Percentiles rank a stretch among this genome's conserved stretches.
Conservation (phyloP, 345 rosid genomes). For the Isatis tinctoria region DNA sequence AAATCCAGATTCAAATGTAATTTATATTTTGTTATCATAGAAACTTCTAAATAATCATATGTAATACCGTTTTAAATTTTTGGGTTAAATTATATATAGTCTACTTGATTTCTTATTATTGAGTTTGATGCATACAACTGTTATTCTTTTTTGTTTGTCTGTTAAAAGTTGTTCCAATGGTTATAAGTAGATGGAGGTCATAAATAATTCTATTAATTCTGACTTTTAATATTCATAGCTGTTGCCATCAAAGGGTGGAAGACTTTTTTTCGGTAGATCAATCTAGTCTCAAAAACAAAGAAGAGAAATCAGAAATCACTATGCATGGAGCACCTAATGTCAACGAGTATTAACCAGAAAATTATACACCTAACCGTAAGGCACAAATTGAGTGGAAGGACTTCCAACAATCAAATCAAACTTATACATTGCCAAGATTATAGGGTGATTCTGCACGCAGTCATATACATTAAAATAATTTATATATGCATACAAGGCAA, state of each 20-base stretch:
- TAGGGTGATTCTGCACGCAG: background rate
- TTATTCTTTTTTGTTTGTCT: background rate
- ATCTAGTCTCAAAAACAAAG: background rate
- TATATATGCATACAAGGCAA: background rate
- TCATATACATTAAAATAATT: background rate
- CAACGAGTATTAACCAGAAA: background rate
- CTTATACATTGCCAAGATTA: background rate
- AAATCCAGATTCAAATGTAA: background rate
- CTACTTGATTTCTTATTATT: too few relatives aligned
- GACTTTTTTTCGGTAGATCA: background rate
- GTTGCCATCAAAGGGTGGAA: background rate
- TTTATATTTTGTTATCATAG: background rate
- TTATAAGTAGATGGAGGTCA: background rate
- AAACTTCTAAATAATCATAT: background rate
- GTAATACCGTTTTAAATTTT: background rate
- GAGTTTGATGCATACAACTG: background rate
- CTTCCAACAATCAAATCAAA: background rate
- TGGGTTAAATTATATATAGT: too few relatives aligned
- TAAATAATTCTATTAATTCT: background rate
- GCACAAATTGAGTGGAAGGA: background rate
- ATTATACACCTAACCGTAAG: background rate
- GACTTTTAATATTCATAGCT: background rate
- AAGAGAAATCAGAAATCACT: background rate
- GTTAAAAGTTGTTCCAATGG: background rate
- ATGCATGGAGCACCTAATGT: constrained; percentile 8